Evolutionary conservation across 495 filamentous ascomycete species (phyloP).

Genomic region (Chlorociboria aeruginascens): DNA sequence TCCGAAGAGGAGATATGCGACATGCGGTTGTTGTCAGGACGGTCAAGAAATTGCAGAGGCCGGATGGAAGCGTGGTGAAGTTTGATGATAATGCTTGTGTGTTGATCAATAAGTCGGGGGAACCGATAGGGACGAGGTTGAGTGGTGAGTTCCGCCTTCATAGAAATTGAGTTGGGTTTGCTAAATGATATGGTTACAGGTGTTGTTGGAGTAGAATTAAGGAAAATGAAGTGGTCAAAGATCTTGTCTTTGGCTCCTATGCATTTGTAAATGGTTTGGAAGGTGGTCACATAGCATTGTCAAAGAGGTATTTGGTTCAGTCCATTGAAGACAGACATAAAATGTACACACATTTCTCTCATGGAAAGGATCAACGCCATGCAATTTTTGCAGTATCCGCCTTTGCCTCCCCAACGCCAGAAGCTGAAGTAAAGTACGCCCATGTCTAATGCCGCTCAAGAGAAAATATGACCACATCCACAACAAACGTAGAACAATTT

Average conservation of each 20-base stretch:
- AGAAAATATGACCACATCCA: constrained; percentile 78
- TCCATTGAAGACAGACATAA: constrained; percentile 3
- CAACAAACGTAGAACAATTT: constrained; percentile 98
- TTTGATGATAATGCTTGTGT: constrained; percentile 99
- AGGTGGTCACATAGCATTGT: constrained; percentile 6
- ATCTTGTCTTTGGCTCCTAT: constrained; percentile 92
- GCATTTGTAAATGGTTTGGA: constrained; percentile 52
- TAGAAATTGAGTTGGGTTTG: neutral
- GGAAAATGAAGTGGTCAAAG: constrained; percentile 89
- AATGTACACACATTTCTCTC: neutral
- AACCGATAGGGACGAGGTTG: constrained; percentile 87
- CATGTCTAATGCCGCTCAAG: constrained; percentile 21
- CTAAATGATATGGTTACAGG: constrained; percentile 31
- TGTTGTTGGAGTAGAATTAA: constrained; percentile 76
- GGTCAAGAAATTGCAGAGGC: constrained; percentile 69
- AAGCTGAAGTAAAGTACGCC: constrained; percentile 5
- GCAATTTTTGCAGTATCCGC: constrained; percentile 11
- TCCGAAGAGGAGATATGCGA: constrained; percentile 90
- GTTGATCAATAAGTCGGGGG: constrained; percentile 90
- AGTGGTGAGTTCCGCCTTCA: constrained; percentile 43
- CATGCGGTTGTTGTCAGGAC: constrained; percentile 94
- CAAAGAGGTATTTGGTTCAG: constrained; percentile 6
- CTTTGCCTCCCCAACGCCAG: neutral
- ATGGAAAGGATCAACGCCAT: constrained; percentile 1
- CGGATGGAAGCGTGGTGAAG: constrained; percentile 76